Percentiles rank a stretch among this genome's conserved stretches.
phyloP scores from a whole-genome alignment of 2,329 filamentous ascomycete species.

The Botrytis squamosa region DNA sequence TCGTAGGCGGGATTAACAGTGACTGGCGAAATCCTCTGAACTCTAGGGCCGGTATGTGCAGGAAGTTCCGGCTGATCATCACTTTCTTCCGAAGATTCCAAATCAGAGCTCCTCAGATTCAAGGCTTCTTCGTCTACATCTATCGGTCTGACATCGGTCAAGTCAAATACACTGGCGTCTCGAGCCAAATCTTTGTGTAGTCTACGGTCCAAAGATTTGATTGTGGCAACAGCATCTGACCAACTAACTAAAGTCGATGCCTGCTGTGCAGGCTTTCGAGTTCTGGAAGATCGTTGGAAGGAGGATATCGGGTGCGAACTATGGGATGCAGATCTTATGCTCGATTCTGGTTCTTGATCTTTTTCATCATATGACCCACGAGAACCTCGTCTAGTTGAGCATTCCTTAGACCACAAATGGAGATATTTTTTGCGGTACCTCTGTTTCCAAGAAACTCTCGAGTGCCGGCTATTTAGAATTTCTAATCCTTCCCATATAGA shows the following conservation, averaged over 20 bases:
- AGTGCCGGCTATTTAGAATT: constrained; percentile 30
- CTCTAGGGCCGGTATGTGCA: not conserved
- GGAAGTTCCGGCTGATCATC: constrained; percentile 11
- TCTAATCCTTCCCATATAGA: constrained; percentile 31
- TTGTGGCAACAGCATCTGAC: constrained; percentile 35
- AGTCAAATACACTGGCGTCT: constrained; percentile 28
- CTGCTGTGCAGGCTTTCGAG: constrained; percentile 31
- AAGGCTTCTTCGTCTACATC: constrained; percentile 2
- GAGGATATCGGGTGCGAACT: not conserved
- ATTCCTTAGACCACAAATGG: constrained; percentile 16
- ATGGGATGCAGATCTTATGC: not conserved
- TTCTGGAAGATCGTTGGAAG: constrained; percentile 25
- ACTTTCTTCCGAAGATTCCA: not conserved
- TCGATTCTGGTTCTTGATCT: not conserved
- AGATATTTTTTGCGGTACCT: not conserved
- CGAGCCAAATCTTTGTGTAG: constrained; percentile 34
- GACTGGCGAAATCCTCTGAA: constrained; percentile 4
- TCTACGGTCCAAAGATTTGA: constrained; percentile 34
- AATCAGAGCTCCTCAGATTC: not conserved
- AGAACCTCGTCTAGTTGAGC: not conserved
- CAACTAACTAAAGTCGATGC: constrained; percentile 36
- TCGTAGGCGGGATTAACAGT: constrained; percentile 5
- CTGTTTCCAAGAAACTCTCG: constrained; percentile 16
- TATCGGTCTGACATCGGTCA: constrained; percentile 15
- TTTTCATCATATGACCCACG: not conserved